Evolutionary conservation across 768 basidiomycete genomes (phyloP), one percentile per base, ranked within the genome.

Genomic region (Lenzites betulinus): DNA sequence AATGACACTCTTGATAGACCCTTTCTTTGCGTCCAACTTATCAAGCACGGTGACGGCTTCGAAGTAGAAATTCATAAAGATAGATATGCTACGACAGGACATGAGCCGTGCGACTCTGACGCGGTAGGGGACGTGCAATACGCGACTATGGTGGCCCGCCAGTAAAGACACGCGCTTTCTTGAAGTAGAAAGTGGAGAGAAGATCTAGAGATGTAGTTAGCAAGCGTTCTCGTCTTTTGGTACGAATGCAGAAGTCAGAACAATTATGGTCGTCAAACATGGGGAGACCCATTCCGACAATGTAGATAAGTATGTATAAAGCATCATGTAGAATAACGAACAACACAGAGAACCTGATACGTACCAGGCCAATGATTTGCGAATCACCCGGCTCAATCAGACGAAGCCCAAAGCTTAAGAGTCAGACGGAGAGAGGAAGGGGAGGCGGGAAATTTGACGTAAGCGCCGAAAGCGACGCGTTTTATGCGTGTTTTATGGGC

Each of bases 41-140:
- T 96, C 93, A 67, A 98, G 78, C 5, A 87, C 81, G 68, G 86
- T 81, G 65, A 89, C 89, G 65, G 93, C 92, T 73, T 92, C 88
- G 78, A 93, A 93, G 78, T 97, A 97, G 78, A 96, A 95, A 79
- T 95, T 95, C 95, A 97, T 96, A 64, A 50, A 59, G 54, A 39
- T 25, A 55, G 54, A 56, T 65, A 62, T 67, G 65, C 63, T 69
- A 71, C 58, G 66, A 70, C 69, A 67, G 30, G 26, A 42, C 39
- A 66, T 58, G 55, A 58, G 59, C 58, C 62, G 63, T 73, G 54
- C 71, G 68, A 71, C 67, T 67, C 59, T 48, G 33, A 28, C 20
- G 64, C 22, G 41, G 28, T 36, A 25, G 39, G 28, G 46, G 47
- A 67, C 48, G 58, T 61, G 60, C 60, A 56, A 51, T 23, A 53